Evolutionary conservation across 1,284 basidiomycete species (phyloP), one percentile per base, ranked within the genome.

Genomic region (Thelephora terrestris): DNA sequence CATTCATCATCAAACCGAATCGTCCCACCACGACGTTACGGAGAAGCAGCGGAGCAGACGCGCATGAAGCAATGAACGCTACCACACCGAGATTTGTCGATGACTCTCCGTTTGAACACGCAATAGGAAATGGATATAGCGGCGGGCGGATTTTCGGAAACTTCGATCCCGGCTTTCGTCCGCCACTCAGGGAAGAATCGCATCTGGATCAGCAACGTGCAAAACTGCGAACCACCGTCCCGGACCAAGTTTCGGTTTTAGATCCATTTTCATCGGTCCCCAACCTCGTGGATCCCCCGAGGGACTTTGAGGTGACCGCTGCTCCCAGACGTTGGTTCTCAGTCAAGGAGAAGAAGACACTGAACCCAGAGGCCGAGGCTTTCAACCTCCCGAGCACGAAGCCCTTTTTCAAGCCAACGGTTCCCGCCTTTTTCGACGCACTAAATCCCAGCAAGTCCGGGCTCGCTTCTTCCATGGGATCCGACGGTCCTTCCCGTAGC

Each of bases 331-430:
- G 76, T 43, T 78, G 78, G 78, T 76, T 78, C 60, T 70, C 74
- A 25, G 55, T 27, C 43, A 69, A 64, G 52, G 72, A 75, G 52
- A 77, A 71, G 58, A 83, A 76, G 58, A 78, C 82, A 4, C 73
- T 91, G 53, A 91, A 91, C 62, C 88, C 88, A 1, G 85, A 85
- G 61, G 88, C 88, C 46, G 89, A 90, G 60, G 87, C 79, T 43
- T 91, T 91, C 69, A 81, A 70, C 57, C 69, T 84, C 50, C 61
- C 58, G 48, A 59, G 37, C 43, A 49, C 48, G 44, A 53, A 49
- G 3, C 25, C 52, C 7, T 47, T 53, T 18, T 25, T 42, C 39
- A 42, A n/a, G 25, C 21, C 4, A 58, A 53, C 49, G 56, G 18
- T 51, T 53, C 52, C 52, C 54, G n/a, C 57, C 20, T 49, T 56